Percentiles rank a stretch among this genome's conserved stretches.
phyloP scores from a whole-genome alignment of 768 basidiomycete genomes.

The Tubosaeta sp. region DNA sequence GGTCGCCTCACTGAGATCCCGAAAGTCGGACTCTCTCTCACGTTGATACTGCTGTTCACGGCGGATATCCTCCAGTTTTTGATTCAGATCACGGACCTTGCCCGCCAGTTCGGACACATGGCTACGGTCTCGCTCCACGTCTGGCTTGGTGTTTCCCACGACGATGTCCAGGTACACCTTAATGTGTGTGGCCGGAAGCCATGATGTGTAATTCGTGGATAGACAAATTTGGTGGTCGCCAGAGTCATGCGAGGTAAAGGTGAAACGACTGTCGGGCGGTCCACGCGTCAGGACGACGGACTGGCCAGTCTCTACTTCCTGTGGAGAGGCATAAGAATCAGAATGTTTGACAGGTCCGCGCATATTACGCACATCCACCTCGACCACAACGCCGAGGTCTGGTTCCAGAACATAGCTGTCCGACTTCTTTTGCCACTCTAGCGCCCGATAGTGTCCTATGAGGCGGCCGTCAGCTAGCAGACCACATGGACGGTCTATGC shows the following conservation, averaged over 20 bases:
- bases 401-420: conserved; percentile 68
- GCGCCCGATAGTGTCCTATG: conserved; percentile 85
- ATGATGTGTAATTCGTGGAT: conserved; percentile 86
- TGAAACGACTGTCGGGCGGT: conserved; percentile 86
- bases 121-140: conserved; percentile 80
- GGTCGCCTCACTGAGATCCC: conserved; percentile 83
- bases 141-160: conserved; percentile 82
- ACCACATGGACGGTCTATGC: not conserved
- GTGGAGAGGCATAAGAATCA: not conserved
- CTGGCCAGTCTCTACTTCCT: conserved; percentile 87
- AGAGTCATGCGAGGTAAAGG: conserved; percentile 95
- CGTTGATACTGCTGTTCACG: conserved; percentile 98
- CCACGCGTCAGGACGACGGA: conserved; percentile 87
- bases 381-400: conserved; percentile 83
- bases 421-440: conserved; percentile 80
- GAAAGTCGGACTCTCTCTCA: conserved; percentile 87
- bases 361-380: conserved; percentile 69
- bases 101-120: conserved; percentile 78
- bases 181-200: conserved; percentile 85
- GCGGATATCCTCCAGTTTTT: conserved; percentile 87
- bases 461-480: conserved; percentile 1
- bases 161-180: conserved; percentile 93
- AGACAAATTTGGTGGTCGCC: conserved; percentile 98
- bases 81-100: conserved; percentile 89
- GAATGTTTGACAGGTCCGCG: not conserved